Evolutionary conservation across 2,329 filamentous ascomycete species (phyloP).

Genomic region (Lachnellula hyalina): DNA sequence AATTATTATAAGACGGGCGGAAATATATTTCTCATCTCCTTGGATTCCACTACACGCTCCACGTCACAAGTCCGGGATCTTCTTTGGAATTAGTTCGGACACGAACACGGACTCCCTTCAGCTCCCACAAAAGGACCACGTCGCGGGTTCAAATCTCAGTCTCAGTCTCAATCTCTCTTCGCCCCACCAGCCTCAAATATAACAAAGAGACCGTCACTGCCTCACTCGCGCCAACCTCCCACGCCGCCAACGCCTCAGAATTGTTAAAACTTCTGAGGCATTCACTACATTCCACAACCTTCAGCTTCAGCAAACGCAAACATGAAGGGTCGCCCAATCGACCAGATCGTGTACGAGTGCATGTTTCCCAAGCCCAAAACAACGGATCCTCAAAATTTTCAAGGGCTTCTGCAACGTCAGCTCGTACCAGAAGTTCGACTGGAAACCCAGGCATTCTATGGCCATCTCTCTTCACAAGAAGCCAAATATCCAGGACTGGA

Average conservation of each 20-base stretch:
- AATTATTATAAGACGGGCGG: not conserved
- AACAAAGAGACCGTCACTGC: not conserved
- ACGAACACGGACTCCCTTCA: not conserved
- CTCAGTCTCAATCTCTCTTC: not conserved
- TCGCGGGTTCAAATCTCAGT: not conserved
- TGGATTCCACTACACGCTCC: not conserved
- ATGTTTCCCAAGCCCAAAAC: slow-evolving; percentile 66
- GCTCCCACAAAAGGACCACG: not conserved
- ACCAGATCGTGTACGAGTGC: slow-evolving; percentile 67
- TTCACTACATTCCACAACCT: slow-evolving; percentile 7
- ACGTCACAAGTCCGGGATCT: not conserved
- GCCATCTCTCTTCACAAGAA: slow-evolving; percentile 72
- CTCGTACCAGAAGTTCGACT: slow-evolving; percentile 71
- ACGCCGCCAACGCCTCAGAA: not conserved
- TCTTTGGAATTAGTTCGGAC: not conserved
- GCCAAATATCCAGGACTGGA: slow-evolving; percentile 78
- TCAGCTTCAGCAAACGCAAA: not conserved
- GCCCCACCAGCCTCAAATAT: not conserved
- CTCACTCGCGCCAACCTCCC: not conserved
- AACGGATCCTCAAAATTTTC: slow-evolving; percentile 67
- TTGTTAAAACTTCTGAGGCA: not conserved
- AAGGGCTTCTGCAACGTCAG: slow-evolving; percentile 61
- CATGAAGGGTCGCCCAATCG: slow-evolving; percentile 69
- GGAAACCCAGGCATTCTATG: slow-evolving; percentile 69
- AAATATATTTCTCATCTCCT: not conserved